Base-by-base conservation (phyloP, 2,329 filamentous ascomycete genomes). In the Ascocoryne sarcoides region DNA sequence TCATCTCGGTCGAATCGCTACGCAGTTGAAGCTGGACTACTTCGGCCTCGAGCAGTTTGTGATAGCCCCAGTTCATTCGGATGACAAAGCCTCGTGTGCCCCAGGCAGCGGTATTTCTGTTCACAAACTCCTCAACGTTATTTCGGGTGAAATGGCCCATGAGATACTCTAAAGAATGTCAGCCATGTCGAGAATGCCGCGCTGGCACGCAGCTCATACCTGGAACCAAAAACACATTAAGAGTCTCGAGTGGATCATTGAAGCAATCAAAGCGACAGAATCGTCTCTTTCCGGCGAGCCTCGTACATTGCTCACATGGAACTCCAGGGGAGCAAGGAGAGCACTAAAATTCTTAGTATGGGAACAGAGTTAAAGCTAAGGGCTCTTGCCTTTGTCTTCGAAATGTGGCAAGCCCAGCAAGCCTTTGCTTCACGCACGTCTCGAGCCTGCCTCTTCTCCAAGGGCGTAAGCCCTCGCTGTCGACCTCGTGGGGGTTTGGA, bases 321-420 rank as follows among this genome's bases (percentile, higher is more conserved):
- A 45, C 54, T 10, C 56, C 55, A 20, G 50, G 45, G 9, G 54
- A 57, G 35, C 55, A 59, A 14, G 56, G 56, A 31, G 56, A 59
- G 33, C 55, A 59, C 49, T 56, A 26, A 12, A 5, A 28, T 29
- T 19, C 3, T 8, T 14, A 18, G 17, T 31, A 21, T 19, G 21
- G 16, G 17, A n/a, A 20, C 12, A 26, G 5, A 41, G 3, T 18
- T 32, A 21, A 15, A 4, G 19, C 4, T 23, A 16, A 19, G 17
- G 5, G 17, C 16, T 28, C 28, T 23, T 35, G 54, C 54, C 47
- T 58, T 59, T 10, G 52, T 58, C 28, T 59, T 59, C 3, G 56
- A 58, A 12, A 59, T 56, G 47, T 59, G 56, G 30, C 55, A 59
- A 37, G 55, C 53, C 56, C 56, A 59, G 37, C 56, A 59, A 21